phyloP scores from a whole-genome alignment of 148 eudicot species.

The Spergularia bocconei region DNA sequence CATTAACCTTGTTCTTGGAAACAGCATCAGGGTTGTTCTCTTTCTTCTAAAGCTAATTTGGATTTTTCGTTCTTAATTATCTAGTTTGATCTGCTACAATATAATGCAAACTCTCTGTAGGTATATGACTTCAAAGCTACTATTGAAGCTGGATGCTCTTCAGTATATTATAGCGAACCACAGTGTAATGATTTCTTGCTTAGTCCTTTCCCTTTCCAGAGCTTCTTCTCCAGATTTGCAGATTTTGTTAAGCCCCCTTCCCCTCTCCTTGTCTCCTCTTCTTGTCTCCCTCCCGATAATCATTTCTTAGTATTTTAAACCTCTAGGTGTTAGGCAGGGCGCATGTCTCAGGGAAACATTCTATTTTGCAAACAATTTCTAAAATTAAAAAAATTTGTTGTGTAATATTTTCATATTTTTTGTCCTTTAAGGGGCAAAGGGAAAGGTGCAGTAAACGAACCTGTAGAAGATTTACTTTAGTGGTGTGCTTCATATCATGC shows the following conservation, averaged over 20 bases:
- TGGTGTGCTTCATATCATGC: no score
- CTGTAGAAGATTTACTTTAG: no score
- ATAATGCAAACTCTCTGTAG: slow-evolving; percentile 38
- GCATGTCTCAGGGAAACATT: no score
- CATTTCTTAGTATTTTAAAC: neutral
- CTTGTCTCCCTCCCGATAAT: no score
- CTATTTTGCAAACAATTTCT: no score
- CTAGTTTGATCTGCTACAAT: slow-evolving; percentile 14
- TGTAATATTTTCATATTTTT: no score
- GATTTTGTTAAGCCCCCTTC: neutral
- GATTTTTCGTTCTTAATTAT: neutral
- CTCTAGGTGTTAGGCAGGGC: no score
- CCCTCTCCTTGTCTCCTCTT: neutral
- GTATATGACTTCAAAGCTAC: slow-evolving; percentile 81
- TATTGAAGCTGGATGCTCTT: slow-evolving; percentile 77
- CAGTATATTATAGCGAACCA: slow-evolving; percentile 68
- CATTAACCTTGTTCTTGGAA: slow-evolving; percentile 72
- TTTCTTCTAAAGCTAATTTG: slow-evolving; percentile 14
- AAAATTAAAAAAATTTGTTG: no score
- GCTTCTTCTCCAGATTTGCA: neutral
- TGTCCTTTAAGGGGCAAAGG: no score
- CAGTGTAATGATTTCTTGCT: slow-evolving; percentile 46
- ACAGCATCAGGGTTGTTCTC: slow-evolving; percentile 82
- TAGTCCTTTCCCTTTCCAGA: neutral
- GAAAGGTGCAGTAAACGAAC: no score